Evolutionary conservation across 257 asterid species (phyloP).

Genomic region (Marsdenia floribunda): DNA sequence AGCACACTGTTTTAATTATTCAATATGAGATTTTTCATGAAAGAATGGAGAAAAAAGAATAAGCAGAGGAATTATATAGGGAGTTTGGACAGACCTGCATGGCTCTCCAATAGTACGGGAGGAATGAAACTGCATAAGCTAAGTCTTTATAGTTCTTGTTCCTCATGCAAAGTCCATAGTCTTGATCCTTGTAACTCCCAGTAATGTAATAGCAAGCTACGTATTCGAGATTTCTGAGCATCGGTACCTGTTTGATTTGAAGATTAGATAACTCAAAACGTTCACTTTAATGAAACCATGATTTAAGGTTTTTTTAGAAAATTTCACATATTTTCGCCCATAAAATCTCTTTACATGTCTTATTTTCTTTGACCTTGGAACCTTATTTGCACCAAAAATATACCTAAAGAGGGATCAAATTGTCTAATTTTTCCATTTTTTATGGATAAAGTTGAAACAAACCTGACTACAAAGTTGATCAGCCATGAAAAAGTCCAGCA

Average conservation of each 20-base stretch:
- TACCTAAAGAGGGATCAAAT: too few species aligned
- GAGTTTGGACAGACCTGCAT: slow-evolving; percentile 58
- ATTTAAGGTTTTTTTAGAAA: too few species aligned
- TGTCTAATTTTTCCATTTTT: too few species aligned
- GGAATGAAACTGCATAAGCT: slow-evolving; percentile 86
- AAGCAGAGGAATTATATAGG: neutral
- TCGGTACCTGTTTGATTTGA: slow-evolving; percentile 54
- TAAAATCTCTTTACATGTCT: too few species aligned
- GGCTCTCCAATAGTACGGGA: slow-evolving; percentile 95
- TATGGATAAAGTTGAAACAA: neutral
- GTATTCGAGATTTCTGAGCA: slow-evolving; percentile 71
- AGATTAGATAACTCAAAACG: neutral
- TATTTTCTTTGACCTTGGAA: too few species aligned
- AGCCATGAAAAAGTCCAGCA: slow-evolving; percentile 96
- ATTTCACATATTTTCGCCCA: too few species aligned
- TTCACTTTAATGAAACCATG: too few species aligned
- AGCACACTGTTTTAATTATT: slow-evolving; percentile 54
- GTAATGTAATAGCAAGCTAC: slow-evolving; percentile 83
- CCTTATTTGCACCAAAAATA: too few species aligned
- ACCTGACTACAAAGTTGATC: slow-evolving; percentile 99
- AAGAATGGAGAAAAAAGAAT: neutral
- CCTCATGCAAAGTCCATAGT: slow-evolving; percentile 69
- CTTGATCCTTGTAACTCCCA: slow-evolving; percentile 79
- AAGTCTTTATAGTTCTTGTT: slow-evolving; percentile 70
- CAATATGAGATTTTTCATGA: neutral